Evolutionary conservation across 2,329 filamentous ascomycete genomes (phyloP).

Genomic region (Lithohypha guttulata): DNA sequence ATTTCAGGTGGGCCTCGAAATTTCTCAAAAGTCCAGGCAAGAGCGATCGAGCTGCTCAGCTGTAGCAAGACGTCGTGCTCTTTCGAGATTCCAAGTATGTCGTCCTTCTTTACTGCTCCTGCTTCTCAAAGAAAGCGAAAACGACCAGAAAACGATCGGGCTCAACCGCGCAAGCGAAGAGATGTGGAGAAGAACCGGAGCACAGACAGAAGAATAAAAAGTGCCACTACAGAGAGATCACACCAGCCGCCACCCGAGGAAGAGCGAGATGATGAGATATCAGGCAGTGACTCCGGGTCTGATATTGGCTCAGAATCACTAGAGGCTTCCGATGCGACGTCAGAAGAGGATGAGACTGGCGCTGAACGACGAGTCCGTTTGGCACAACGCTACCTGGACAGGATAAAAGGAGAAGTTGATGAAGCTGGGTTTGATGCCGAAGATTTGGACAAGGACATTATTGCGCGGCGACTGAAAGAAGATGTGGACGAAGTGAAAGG

Average conservation of each 20-base stretch:
- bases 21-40: slow-evolving; percentile 1
- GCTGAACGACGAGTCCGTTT: slow-evolving; percentile 77
- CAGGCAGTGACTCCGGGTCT: slow-evolving; percentile 66
- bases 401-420: slow-evolving; percentile 72
- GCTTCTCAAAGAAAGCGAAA: slow-evolving; percentile 87
- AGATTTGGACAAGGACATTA: slow-evolving; percentile 83
- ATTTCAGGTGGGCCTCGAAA: neutral
- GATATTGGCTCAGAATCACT: slow-evolving; percentile 47
- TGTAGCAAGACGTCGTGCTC: neutral
- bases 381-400: slow-evolving; percentile 86
- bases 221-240: slow-evolving; percentile 28
- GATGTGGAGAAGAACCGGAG: slow-evolving; percentile 31
- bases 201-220: slow-evolving; percentile 33
- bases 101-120: slow-evolving; percentile 89
- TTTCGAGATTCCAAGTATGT: slow-evolving; percentile 47
- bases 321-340: slow-evolving; percentile 46
- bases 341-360: slow-evolving; percentile 66
- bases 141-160: slow-evolving; percentile 42
- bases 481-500: slow-evolving; percentile 89
- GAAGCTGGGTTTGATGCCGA: slow-evolving; percentile 84
- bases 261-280: slow-evolving; percentile 68
- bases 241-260: slow-evolving; percentile 28
- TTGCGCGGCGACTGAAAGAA: slow-evolving; percentile 80
- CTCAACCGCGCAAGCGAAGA: slow-evolving; percentile 36
- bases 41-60: neutral